These are phyloP conservation scores for Fusarium torulosum DNA, from an alignment of 2,329 filamentous ascomycete species.

Conservation along the genomic window DNA sequence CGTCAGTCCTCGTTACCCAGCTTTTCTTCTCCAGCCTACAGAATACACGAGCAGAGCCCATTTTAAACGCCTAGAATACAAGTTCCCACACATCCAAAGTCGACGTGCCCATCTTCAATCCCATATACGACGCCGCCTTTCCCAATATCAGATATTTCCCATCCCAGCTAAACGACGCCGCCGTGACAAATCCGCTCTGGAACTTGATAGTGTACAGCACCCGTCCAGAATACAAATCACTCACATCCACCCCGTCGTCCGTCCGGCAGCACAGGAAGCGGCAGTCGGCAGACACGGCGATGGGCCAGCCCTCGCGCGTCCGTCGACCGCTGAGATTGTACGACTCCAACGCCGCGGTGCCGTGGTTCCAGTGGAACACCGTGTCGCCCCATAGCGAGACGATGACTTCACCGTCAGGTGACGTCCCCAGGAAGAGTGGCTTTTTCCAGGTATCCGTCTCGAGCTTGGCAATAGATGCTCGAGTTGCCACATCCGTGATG, in stretches of 20 bases:
- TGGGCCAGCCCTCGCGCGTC: constrained; percentile 52
- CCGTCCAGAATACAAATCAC: constrained; percentile 51
- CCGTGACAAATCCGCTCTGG: constrained; percentile 49
- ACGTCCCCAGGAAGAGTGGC: constrained; percentile 46
- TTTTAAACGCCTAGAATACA: constrained; percentile 43
- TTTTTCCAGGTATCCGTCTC: constrained; percentile 49
- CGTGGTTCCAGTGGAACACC: constrained; percentile 53
- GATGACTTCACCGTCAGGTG: constrained; percentile 48
- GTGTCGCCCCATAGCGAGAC: constrained; percentile 53
- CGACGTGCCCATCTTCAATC: constrained; percentile 42
- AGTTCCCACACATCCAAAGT: constrained; percentile 50
- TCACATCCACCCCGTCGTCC: constrained; percentile 53
- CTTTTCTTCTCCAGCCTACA: neutral
- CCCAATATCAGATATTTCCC: constrained; percentile 50
- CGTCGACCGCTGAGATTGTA: constrained; percentile 51
- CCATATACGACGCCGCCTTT: constrained; percentile 45
- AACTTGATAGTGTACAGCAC: constrained; percentile 51
- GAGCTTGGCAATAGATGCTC: constrained; percentile 47
- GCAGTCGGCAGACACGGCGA: constrained; percentile 54
- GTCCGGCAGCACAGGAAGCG: constrained; percentile 53
- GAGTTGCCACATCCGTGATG: constrained; percentile 38
- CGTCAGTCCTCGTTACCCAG: neutral
- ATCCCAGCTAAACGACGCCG: constrained; percentile 51
- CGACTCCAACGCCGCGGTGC: constrained; percentile 48
- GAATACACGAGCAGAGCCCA: neutral